These are phyloP conservation scores for Drechmeria coniospora DNA, from an alignment of 2,329 filamentous ascomycete species.

Conservation along the genomic window DNA sequence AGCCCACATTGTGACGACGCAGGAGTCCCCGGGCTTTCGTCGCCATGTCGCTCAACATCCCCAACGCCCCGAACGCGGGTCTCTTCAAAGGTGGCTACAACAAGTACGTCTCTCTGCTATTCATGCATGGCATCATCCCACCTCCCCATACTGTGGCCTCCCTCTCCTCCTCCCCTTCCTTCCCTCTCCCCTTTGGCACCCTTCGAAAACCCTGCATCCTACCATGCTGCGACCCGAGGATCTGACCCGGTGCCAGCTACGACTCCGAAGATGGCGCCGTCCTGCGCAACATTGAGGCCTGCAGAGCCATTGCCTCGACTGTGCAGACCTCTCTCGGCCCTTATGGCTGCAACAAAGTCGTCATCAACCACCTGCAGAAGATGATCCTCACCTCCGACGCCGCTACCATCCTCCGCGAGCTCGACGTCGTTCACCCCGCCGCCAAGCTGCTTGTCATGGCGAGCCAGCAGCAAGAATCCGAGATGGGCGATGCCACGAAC, in stretches of 20 bases:
- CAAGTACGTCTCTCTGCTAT: slow-evolving; percentile 47
- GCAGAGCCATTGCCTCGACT: slow-evolving; percentile 85
- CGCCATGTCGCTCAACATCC: slow-evolving; percentile 88
- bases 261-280: slow-evolving; percentile 98
- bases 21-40: too few relatives aligned
- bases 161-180: slow-evolving; percentile 3
- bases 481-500: slow-evolving; percentile 98
- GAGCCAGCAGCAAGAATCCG: slow-evolving; percentile 93
- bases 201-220: background rate
- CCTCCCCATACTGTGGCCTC: slow-evolving; percentile 8
- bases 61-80: slow-evolving; percentile 79
- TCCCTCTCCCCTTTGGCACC: slow-evolving; percentile 2
- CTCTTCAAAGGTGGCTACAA: slow-evolving; percentile 96
- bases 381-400: slow-evolving; percentile 98
- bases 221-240: slow-evolving; percentile 15
- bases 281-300: slow-evolving; percentile 96
- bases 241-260: too few relatives aligned
- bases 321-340: slow-evolving; percentile 95
- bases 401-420: slow-evolving; percentile 89
- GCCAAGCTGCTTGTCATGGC: slow-evolving; percentile 98
- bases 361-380: slow-evolving; percentile 99
- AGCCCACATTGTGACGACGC: too few relatives aligned
- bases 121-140: slow-evolving; percentile 6
- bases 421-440: slow-evolving; percentile 95
- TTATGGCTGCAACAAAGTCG: slow-evolving; percentile 97